Evolutionary conservation across 805 yeast genomes (phyloP).

Genomic region (Priceomyces carsonii): DNA sequence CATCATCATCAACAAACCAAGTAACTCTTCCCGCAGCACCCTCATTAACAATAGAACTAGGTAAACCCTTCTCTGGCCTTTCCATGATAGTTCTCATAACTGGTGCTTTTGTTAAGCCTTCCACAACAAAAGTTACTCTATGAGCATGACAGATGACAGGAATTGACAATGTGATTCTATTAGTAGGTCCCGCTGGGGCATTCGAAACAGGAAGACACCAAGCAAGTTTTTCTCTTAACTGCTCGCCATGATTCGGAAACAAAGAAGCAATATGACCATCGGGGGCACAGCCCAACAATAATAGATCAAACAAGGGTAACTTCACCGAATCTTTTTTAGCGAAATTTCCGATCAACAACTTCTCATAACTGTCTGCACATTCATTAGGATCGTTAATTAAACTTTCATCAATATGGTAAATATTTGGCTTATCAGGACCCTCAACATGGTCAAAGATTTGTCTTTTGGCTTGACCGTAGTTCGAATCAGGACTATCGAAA

Average conservation of each 20-base stretch:
- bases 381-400: constrained; percentile 81
- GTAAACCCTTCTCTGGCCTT: constrained; percentile 94
- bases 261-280: constrained; percentile 98
- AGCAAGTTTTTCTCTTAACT: constrained; percentile 83
- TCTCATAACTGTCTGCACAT: constrained; percentile 92
- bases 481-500: constrained; percentile 76
- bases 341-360: constrained; percentile 79
- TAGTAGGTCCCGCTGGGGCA: constrained; percentile 86
- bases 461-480: constrained; percentile 86
- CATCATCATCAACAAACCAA: constrained; percentile 97
- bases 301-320: constrained; percentile 89
- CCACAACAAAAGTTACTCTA: constrained; percentile 91
- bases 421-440: constrained; percentile 58
- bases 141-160: constrained; percentile 95
- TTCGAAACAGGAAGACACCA: constrained; percentile 94
- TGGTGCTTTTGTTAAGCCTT: constrained; percentile 94
- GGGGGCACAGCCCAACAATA: constrained; percentile 95
- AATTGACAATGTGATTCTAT: constrained; percentile 85
- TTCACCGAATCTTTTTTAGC: constrained; percentile 96
- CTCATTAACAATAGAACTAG: constrained; percentile 90
- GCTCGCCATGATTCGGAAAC: constrained; percentile 85
- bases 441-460: constrained; percentile 74
- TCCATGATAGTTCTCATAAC: constrained; percentile 90
- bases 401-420: constrained; percentile 80
- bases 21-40: constrained; percentile 95